Evolutionary conservation across 2,329 filamentous ascomycete species (phyloP), one percentile per base, ranked within the genome.

Genomic region (Claviceps quebecensis): DNA sequence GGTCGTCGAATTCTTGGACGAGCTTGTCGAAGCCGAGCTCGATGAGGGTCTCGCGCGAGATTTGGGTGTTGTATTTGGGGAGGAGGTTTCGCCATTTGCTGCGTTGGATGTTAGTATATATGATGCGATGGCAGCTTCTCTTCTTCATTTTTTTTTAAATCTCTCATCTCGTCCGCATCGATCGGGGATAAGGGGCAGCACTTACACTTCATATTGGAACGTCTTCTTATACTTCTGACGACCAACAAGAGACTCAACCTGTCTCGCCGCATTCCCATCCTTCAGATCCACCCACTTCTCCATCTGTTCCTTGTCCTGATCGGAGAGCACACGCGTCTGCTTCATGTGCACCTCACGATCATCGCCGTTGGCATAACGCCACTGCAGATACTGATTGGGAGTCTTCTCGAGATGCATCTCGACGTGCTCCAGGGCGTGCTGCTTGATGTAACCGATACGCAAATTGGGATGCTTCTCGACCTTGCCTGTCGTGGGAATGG

Each of bases 371-470:
- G 87, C 87, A 65, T 97, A 98, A 61, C 93, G 87, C 93, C 93
- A 98, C 71, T 97, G 93, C 37, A 98, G 78, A 65, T 98, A 98
- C 71, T 98, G 93, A 67, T 95, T 97, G 41, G 93, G 93, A 0
- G 93, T 98, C 80, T 98, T 98, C 71, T 98, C 93, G 60, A 97
- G 75, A 65, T 98, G 93, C 91, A 96, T 95, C 72, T 98, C 91
- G 11, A 98, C 93, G 80, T 98, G 93, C 75, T 98, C 93, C 13
- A 98, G 78, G 45, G 93, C 93, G 69, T 98, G 93, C 74, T 98
- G 93, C 75, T 97, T 97, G 74, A 98, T 97, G 75, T 98, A 98
- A 51, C 93, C 93, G 61, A 98, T 96, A 76, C 93, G 90, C 63
- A 98, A 72, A 68, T 98, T 98, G 59, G 93, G 93, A 68, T 98